Percentiles rank a stretch among this genome's conserved stretches.
phyloP scores from a whole-genome alignment of 805 yeast genomes.

The Torulaspora indica region DNA sequence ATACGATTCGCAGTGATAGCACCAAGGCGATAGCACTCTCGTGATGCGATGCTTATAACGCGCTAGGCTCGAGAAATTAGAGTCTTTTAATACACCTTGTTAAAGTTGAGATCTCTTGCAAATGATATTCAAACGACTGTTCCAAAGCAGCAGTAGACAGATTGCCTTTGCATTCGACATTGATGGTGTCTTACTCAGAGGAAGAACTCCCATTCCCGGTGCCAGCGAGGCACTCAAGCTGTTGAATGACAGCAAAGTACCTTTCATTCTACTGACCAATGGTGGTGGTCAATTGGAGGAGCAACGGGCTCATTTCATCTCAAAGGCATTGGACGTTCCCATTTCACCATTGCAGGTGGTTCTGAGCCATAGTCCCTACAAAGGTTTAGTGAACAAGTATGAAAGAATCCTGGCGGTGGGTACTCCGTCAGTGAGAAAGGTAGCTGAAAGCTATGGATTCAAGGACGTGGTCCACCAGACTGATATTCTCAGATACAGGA shows the following conservation, averaged over 20 bases:
- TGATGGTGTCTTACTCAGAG: slow-evolving; percentile 84
- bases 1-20: too few species aligned
- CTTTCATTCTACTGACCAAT: slow-evolving; percentile 81
- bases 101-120: neutral
- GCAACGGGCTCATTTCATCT: slow-evolving; percentile 52
- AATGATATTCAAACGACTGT: slow-evolving; percentile 19
- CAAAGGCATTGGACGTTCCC: slow-evolving; percentile 40
- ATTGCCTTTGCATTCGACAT: slow-evolving; percentile 44
- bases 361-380: slow-evolving; percentile 85
- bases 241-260: slow-evolving; percentile 52
- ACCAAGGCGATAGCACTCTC: neutral
- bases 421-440: slow-evolving; percentile 61
- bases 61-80: neutral
- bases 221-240: slow-evolving; percentile 59
- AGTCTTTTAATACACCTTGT: neutral
- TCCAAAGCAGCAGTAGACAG: slow-evolving; percentile 16
- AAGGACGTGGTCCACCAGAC: slow-evolving; percentile 65
- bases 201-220: slow-evolving; percentile 57
- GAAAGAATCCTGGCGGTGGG: slow-evolving; percentile 76
- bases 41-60: neutral
- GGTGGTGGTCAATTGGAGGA: slow-evolving; percentile 80
- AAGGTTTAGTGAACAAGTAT: slow-evolving; percentile 49
- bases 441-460: slow-evolving; percentile 76
- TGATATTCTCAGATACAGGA: slow-evolving; percentile 59
- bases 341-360: slow-evolving; percentile 63